Percentiles rank a stretch among this genome's conserved stretches.
Conservation (phyloP, 768 basidiomycete species). For the Termitomyces sp. region DNA sequence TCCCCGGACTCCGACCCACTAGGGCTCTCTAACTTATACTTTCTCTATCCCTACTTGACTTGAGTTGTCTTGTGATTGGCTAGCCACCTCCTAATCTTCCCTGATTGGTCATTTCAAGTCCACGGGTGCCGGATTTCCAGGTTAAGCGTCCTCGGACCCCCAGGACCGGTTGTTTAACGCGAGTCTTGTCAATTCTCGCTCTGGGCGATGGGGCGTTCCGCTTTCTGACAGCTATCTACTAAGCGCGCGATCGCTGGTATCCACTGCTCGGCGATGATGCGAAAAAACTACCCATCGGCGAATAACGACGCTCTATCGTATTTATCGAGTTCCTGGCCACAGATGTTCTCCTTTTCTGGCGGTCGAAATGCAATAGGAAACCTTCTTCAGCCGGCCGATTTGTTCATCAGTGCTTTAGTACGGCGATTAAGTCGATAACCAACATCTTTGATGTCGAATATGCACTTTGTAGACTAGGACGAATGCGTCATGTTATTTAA, state of each 20-base stretch:
- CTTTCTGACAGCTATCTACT: neutral
- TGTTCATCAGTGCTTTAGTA: neutral
- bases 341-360: neutral
- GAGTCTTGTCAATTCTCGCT: neutral
- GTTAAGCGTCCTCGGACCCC: neutral
- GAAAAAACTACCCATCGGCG: neutral
- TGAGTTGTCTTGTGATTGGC: neutral
- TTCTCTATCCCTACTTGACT: neutral
- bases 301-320: neutral
- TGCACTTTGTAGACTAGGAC: neutral
- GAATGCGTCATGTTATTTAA: neutral
- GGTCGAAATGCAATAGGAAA: neutral
- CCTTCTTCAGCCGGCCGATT: neutral
- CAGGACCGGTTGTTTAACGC: neutral
- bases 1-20: constrained; percentile 1
- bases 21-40: neutral
- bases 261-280: neutral
- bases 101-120: neutral
- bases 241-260: neutral
- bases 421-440: neutral
- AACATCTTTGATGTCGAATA: neutral
- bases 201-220: neutral
- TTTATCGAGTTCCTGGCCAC: neutral
- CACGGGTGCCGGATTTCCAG: neutral
- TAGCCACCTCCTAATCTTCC: neutral